Evolutionary conservation across 2,329 filamentous ascomycete species (phyloP).

Genomic region (Fusarium continuum): DNA sequence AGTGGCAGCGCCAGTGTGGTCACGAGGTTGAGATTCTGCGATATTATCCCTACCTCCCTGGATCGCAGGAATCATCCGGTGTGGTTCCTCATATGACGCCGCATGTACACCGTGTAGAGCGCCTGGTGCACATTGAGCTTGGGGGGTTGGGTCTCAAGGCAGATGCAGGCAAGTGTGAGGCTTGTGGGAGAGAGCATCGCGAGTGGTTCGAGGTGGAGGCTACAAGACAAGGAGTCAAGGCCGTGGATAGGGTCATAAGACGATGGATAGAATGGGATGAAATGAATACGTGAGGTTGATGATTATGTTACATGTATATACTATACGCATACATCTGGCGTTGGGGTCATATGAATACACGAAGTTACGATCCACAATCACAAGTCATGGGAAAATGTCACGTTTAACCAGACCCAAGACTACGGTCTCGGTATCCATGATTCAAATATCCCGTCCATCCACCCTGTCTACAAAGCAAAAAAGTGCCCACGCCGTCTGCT

Average conservation of each 20-base stretch:
- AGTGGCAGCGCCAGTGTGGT: slow-evolving; percentile 94
- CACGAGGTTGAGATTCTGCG: slow-evolving; percentile 88
- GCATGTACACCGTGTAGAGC: slow-evolving; percentile 87
- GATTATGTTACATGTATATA: slow-evolving; percentile 17
- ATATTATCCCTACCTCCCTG: slow-evolving; percentile 84
- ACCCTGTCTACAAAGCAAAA: slow-evolving; percentile 33
- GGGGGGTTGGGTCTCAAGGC: slow-evolving; percentile 65
- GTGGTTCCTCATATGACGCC: slow-evolving; percentile 74
- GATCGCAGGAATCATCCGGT: slow-evolving; percentile 46
- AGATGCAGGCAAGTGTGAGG: slow-evolving; percentile 69
- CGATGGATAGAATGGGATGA: slow-evolving; percentile 90
- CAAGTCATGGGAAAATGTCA: slow-evolving; percentile 5
- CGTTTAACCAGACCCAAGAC: slow-evolving; percentile 14
- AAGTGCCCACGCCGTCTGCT: slow-evolving; percentile 27
- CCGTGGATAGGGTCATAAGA: slow-evolving; percentile 74
- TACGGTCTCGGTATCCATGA: slow-evolving; percentile 23
- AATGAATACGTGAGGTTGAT: slow-evolving; percentile 38
- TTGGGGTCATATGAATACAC: slow-evolving; percentile 28
- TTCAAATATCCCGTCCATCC: slow-evolving; percentile 7
- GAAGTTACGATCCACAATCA: slow-evolving; percentile 13
- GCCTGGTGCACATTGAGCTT: slow-evolving; percentile 91
- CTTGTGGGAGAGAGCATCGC: slow-evolving; percentile 84
- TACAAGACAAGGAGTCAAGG: slow-evolving; percentile 72
- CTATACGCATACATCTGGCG: slow-evolving; percentile 19
- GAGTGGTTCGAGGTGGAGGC: slow-evolving; percentile 97